Evolutionary conservation across 2,329 filamentous ascomycete species (phyloP).

Genomic region (Knoxdaviesia proteae): DNA sequence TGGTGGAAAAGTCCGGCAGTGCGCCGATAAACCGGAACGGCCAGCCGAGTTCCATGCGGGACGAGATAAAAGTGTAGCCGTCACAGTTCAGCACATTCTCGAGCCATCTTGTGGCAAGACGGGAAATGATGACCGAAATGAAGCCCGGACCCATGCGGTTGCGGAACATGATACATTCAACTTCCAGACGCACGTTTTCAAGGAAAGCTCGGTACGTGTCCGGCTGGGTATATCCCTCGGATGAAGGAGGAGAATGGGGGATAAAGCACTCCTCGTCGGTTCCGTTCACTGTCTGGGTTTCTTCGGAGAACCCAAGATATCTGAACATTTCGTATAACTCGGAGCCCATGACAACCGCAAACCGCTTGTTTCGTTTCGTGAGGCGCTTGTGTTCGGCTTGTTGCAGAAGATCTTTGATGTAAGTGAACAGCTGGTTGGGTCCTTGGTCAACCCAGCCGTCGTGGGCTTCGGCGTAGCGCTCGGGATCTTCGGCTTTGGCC

Average conservation of each 20-base stretch:
- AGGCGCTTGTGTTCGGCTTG: conserved; percentile 21
- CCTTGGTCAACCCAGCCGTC: conserved; percentile 19
- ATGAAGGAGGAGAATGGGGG: conserved; percentile 5
- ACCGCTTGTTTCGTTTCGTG: conserved; percentile 35
- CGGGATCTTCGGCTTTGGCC: conserved; percentile 23
- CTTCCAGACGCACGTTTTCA: conserved; percentile 27
- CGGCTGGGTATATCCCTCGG: conserved; percentile 9
- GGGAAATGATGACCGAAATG: conserved; percentile 10
- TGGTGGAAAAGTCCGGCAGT: conserved; percentile 11
- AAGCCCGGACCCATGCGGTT: conserved; percentile 13
- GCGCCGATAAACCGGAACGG: conserved; percentile 13
- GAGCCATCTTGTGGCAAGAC: conserved; percentile 9
- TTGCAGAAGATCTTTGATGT: conserved; percentile 27
- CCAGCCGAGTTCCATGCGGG: conserved; percentile 2
- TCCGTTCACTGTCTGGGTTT: conserved; percentile 14
- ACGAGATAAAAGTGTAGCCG: conserved; percentile 11
- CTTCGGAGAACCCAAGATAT: conserved; percentile 26
- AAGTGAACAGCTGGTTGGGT: conserved; percentile 25
- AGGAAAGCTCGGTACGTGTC: conserved; percentile 24
- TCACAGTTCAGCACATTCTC: conserved; percentile 10
- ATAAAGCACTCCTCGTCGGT: conserved; percentile 18
- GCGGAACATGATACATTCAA: conserved; percentile 19
- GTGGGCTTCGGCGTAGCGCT: conserved; percentile 22
- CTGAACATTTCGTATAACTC: conserved; percentile 27
- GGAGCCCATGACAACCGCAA: conserved; percentile 29